Evolutionary conservation across 805 yeast genomes (phyloP).

Genomic region (Sugiyamaella boreocaroliniensis): DNA sequence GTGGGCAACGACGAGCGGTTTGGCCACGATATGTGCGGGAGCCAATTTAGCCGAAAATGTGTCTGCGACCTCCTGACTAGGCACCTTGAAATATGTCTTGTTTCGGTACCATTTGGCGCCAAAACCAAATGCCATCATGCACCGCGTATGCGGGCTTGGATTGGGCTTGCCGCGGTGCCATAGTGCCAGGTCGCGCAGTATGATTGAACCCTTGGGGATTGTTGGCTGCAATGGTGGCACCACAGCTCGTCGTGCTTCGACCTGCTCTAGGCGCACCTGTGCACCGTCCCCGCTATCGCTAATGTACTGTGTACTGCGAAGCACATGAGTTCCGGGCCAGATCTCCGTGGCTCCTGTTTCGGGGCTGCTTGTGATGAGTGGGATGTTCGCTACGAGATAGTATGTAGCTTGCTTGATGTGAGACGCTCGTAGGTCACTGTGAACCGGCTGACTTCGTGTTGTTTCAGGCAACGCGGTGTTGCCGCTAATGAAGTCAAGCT

Average conservation of each 20-base stretch:
- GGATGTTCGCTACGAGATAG: constrained; percentile 14
- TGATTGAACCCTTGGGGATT: constrained; percentile 15
- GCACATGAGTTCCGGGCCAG: constrained; percentile 20
- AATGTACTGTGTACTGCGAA: constrained; percentile 5
- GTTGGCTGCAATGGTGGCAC: constrained; percentile 17
- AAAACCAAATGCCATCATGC: constrained; percentile 17
- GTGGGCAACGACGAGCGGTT: neutral
- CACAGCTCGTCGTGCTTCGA: constrained; percentile 10
- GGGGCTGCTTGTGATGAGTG: constrained; percentile 10
- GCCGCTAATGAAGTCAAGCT: constrained; percentile 13
- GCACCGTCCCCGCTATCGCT: constrained; percentile 1
- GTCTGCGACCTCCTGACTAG: constrained; percentile 1
- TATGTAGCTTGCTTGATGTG: constrained; percentile 5
- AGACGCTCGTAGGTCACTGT: constrained; percentile 9
- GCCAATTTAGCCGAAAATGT: constrained; percentile 2
- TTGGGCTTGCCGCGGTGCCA: constrained; percentile 21
- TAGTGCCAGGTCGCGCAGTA: constrained; percentile 15
- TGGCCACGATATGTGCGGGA: neutral
- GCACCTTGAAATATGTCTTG: constrained; percentile 9
- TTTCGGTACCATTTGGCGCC: constrained; percentile 14
- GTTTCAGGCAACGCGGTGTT: constrained; percentile 13
- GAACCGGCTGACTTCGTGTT: constrained; percentile 16
- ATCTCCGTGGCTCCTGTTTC: constrained; percentile 18
- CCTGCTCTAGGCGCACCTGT: constrained; percentile 6
- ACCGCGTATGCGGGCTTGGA: constrained; percentile 12